Conservation (phyloP, 306 rosid genomes). For the Ceratonia siliqua region DNA sequence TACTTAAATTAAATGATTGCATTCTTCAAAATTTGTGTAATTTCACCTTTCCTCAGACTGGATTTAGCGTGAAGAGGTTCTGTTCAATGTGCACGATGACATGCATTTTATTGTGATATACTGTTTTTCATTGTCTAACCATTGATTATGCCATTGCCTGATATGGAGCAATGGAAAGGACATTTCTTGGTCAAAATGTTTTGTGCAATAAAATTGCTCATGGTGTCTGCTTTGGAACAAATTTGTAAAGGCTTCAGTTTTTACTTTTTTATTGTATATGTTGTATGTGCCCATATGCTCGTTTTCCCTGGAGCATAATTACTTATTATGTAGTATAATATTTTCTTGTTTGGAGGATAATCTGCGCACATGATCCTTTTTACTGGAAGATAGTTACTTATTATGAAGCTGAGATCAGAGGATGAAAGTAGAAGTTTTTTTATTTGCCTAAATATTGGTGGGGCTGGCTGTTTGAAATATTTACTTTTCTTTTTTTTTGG, state of each 20-base stretch:
- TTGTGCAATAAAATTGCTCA: background rate
- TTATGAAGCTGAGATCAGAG: background rate
- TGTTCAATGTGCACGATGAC: conserved; percentile 7
- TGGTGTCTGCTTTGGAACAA: background rate
- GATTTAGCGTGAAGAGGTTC: conserved; percentile 18
- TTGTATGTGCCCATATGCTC: background rate
- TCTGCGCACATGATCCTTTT: too few species aligned
- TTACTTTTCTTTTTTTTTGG: background rate
- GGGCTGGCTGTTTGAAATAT: background rate
- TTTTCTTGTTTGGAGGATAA: too few species aligned
- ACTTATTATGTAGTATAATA: too few species aligned
- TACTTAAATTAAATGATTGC: background rate
- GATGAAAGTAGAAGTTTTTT: background rate
- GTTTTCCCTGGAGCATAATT: background rate
- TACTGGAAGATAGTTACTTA: background rate
- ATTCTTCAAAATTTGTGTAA: background rate
- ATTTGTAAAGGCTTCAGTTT: conserved; percentile 17
- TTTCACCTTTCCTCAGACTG: background rate
- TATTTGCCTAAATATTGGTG: background rate
- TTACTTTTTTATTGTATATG: background rate
- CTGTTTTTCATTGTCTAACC: background rate
- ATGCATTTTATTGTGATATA: background rate
- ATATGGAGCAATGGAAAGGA: conserved; percentile 1
- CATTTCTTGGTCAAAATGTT: background rate
- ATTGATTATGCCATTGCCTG: background rate